Evolutionary conservation across 2,329 filamentous ascomycete genomes (phyloP).

Genomic region (Pseudocercospora vitis): DNA sequence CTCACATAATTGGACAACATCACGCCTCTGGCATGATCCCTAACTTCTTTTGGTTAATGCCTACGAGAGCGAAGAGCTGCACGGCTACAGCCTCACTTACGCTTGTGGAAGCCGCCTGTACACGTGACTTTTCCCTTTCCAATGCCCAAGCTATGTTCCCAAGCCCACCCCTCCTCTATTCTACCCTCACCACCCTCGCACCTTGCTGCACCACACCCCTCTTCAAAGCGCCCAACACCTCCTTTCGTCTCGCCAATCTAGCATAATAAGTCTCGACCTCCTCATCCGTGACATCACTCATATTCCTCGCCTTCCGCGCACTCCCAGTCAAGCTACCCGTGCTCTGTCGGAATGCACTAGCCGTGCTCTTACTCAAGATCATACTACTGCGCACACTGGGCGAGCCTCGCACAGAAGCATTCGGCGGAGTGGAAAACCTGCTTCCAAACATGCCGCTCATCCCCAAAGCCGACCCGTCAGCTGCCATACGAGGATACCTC

Average conservation of each 20-base stretch:
- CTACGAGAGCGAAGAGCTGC: no score
- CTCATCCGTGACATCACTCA: constrained; percentile 43
- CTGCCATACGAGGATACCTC: constrained; percentile 28
- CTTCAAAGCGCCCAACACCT: constrained; percentile 42
- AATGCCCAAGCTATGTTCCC: not conserved
- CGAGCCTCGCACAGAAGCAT: constrained; percentile 10
- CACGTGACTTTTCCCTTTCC: not conserved
- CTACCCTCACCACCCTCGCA: constrained; percentile 20
- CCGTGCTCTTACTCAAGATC: constrained; percentile 29
- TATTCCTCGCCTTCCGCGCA: constrained; percentile 37
- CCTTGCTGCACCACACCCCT: constrained; percentile 37
- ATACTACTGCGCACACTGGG: constrained; percentile 35
- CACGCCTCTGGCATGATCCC: no score
- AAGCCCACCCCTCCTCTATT: not conserved
- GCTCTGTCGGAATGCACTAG: constrained; percentile 32
- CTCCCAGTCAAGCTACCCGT: constrained; percentile 33
- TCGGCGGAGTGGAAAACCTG: constrained; percentile 34
- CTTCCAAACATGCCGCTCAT: constrained; percentile 39
- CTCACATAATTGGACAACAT: not conserved
- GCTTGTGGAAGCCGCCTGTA: no score
- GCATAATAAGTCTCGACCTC: constrained; percentile 42
- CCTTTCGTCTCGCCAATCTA: constrained; percentile 39
- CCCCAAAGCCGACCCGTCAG: constrained; percentile 37
- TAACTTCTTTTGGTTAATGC: no score
- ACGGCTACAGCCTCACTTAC: not conserved